Conservation (phyloP, 2,329 filamentous ascomycete genomes). For the Pyrenophora graminea region DNA sequence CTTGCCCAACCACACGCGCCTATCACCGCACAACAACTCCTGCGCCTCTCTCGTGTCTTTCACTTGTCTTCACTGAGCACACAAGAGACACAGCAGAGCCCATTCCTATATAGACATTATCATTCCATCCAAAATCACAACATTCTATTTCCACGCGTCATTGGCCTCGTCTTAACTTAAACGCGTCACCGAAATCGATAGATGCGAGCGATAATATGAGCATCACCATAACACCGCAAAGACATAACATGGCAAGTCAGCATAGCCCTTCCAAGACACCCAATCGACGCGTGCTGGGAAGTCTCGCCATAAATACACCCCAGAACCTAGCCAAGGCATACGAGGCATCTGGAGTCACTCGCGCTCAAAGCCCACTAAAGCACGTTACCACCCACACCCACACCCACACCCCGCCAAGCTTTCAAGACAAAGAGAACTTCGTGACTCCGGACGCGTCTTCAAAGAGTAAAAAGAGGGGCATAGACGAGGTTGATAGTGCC, state of each 20-base stretch:
- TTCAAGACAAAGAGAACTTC: conserved; percentile 39
- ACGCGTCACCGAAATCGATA: conserved; percentile 26
- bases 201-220: conserved; percentile 24
- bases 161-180: conserved; percentile 11
- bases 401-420: conserved; percentile 27
- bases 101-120: conserved; percentile 9
- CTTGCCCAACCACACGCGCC: conserved; percentile 30
- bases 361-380: conserved; percentile 42
- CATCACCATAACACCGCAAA: conserved; percentile 30
- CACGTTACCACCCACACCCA: conserved; percentile 35
- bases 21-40: conserved; percentile 19
- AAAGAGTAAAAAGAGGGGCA: conserved; percentile 41
- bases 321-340: conserved; percentile 26
- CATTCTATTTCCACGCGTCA: conserved; percentile 9
- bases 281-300: conserved; percentile 42
- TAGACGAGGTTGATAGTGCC: conserved; percentile 42
- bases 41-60: not conserved
- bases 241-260: conserved; percentile 28
- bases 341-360: conserved; percentile 28
- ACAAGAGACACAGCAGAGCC: conserved; percentile 1
- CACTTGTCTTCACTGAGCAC: not conserved
- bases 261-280: conserved; percentile 36
- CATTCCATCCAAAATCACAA: not conserved
- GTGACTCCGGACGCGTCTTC: conserved; percentile 17
- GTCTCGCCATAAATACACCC: conserved; percentile 42